These are phyloP conservation scores for Nothophoma quercina DNA, from an alignment of 2,329 filamentous ascomycete species.

Conservation along the genomic window DNA sequence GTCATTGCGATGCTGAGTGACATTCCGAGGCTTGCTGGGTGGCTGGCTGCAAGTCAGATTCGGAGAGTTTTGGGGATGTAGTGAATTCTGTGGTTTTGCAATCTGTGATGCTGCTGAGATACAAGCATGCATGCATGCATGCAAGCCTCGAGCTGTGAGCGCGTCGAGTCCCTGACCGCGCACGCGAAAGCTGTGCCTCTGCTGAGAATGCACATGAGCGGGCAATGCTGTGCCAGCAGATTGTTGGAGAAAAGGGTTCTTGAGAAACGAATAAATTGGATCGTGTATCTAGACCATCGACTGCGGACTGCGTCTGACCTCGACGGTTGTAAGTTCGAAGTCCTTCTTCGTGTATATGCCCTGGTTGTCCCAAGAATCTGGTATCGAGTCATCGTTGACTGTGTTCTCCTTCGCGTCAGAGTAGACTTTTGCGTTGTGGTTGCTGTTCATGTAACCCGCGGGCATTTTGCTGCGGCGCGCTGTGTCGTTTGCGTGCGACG, in stretches of 20 bases:
- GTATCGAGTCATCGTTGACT: constrained; percentile 17
- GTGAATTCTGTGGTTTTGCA: constrained; percentile 1
- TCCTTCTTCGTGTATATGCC: constrained; percentile 37
- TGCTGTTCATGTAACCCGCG: constrained; percentile 9
- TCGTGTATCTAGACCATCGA: constrained; percentile 15
- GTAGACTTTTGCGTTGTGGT: constrained; percentile 30
- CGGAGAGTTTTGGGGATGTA: neutral
- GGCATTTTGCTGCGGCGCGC: constrained; percentile 26
- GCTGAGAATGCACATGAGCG: neutral
- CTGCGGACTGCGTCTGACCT: constrained; percentile 14
- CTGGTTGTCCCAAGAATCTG: constrained; percentile 35
- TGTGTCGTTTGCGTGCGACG: constrained; percentile 22
- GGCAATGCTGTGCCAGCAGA: neutral
- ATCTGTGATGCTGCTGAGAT: neutral
- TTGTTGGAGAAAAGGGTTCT: neutral
- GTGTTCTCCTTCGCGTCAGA: constrained; percentile 28
- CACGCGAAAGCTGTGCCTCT: neutral
- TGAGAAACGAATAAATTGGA: constrained; percentile 8
- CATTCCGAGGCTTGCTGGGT: neutral
- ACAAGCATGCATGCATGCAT: neutral
- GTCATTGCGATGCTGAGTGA: neutral
- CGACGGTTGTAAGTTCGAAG: constrained; percentile 33
- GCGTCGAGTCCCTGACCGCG: neutral
- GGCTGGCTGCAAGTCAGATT: neutral
- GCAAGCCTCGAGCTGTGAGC: neutral